These are phyloP conservation scores for Aspergillus puulaauensis DNA, from an alignment of 2,329 filamentous ascomycete species.

Conservation along the genomic window DNA sequence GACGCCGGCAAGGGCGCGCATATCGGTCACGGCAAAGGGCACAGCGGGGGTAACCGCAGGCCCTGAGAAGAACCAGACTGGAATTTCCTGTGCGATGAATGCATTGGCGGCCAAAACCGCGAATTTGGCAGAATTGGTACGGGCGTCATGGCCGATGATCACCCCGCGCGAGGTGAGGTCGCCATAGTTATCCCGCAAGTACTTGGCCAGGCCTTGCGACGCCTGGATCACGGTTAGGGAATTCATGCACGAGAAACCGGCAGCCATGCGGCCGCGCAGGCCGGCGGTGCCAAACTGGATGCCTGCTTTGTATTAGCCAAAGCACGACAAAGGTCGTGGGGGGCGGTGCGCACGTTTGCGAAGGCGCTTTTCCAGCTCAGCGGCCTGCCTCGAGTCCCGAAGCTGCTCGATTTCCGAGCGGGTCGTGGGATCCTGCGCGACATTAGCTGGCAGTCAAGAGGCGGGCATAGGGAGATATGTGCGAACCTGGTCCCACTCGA, in stretches of 20 bases:
- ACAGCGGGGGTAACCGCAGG: slow-evolving; percentile 61
- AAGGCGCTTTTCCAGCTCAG: slow-evolving; percentile 55
- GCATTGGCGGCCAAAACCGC: slow-evolving; percentile 60
- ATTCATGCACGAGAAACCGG: slow-evolving; percentile 63
- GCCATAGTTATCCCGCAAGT: slow-evolving; percentile 50
- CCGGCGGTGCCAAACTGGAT: slow-evolving; percentile 65
- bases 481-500: slow-evolving; percentile 54
- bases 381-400: slow-evolving; percentile 44
- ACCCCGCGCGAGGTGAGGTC: slow-evolving; percentile 49
- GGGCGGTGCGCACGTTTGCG: slow-evolving; percentile 41
- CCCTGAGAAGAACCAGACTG: slow-evolving; percentile 59
- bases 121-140: slow-evolving; percentile 62
- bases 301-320: slow-evolving; percentile 26
- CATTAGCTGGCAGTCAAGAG: slow-evolving; percentile 9
- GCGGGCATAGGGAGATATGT: slow-evolving; percentile 1
- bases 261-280: slow-evolving; percentile 64
- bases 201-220: slow-evolving; percentile 64
- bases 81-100: slow-evolving; percentile 58
- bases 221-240: slow-evolving; percentile 61
- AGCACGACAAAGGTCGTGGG: neutral
- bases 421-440: slow-evolving; percentile 49
- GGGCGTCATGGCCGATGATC: slow-evolving; percentile 63
- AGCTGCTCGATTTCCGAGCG: slow-evolving; percentile 55
- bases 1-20: slow-evolving; percentile 58
- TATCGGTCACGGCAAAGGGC: slow-evolving; percentile 57